These are phyloP conservation scores for Aleurites moluccanus DNA, from an alignment of 441 rosid species.

Conservation along the genomic window DNA sequence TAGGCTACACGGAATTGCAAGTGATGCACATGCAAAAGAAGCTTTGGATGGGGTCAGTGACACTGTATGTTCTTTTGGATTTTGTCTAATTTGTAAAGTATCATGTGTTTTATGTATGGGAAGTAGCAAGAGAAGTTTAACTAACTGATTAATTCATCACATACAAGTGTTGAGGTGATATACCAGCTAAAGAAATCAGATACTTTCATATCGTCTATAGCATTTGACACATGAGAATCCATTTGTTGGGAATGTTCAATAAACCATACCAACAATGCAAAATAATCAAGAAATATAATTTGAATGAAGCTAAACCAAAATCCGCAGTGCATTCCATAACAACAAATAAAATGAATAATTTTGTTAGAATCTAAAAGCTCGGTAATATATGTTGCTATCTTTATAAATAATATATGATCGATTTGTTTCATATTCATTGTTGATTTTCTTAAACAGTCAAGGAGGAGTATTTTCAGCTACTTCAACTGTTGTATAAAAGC, in stretches of 20 bases:
- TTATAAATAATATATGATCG: background rate
- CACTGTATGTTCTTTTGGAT: background rate
- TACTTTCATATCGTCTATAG: background rate
- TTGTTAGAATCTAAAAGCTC: background rate
- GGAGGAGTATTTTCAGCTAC: slow-evolving; percentile 40
- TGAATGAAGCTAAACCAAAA: no score
- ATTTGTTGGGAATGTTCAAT: background rate
- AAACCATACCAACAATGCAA: background rate
- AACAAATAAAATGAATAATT: no score
- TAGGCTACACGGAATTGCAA: slow-evolving; percentile 19
- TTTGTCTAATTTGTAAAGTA: background rate
- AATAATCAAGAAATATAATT: no score
- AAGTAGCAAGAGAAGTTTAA: background rate
- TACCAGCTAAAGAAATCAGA: background rate
- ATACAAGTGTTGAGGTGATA: background rate
- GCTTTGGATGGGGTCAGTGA: slow-evolving; percentile 12
- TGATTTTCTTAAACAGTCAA: slow-evolving; percentile 43
- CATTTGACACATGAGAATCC: background rate
- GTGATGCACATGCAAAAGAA: slow-evolving; percentile 29
- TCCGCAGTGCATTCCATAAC: no score
- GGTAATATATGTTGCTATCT: background rate
- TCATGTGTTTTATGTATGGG: no score
- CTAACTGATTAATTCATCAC: background rate
- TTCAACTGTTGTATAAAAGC: slow-evolving; percentile 93
- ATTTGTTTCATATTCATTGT: background rate